Base-by-base conservation (phyloP, 2,329 filamentous ascomycete species). In the Hymenoscyphus infarciens region DNA sequence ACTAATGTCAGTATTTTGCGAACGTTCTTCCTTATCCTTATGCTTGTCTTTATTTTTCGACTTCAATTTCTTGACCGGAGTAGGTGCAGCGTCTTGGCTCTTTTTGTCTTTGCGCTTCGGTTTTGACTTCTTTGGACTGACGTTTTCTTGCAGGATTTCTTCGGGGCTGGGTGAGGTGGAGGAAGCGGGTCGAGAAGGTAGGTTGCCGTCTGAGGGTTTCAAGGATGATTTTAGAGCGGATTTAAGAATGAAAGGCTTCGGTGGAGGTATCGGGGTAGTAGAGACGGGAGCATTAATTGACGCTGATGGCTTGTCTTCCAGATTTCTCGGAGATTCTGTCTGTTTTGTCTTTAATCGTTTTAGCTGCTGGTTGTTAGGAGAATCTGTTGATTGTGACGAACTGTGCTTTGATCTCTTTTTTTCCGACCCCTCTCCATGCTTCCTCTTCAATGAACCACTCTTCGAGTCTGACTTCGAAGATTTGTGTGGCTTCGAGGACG, bases 331-430 rank as follows among this genome's bases (percentile, higher is more conserved):
- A 57, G 61, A 66, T 65, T 63, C 57, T 61, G 61, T 62, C 64
- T 69, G 62, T 49, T 65, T 68, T 69, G 64, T 70, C 68, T 72
- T 70, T 49, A 61, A 54, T 65, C 58, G 61, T 64, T 69, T 70
- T 67, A 71, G 69, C 63, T 66, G 53, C 62, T 53, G 61, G 52
- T 62, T 39, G 52, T 70, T 58, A 63, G 57, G 55, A 45, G 22
- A 61, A 60, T 39, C 61, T 63, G 60, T 38, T 67, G 62, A 60
- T 56, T 31, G 60, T 33, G 66, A 73, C 70, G 66, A 72, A 72
- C 70, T 71, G 64, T 64, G 63, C 61, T 68, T 70, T 63, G 58
- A 60, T 66, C 62, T 65, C 42, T 49, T 49, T 59, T 64, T 66
- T 13, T 67, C 66, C 56, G 59, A 66, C 29, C 55, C 56, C 33